Percentiles rank a stretch among this genome's conserved stretches.
phyloP scores from a whole-genome alignment of 2,329 filamentous ascomycete genomes.

The Aspergillus arachidicola region DNA sequence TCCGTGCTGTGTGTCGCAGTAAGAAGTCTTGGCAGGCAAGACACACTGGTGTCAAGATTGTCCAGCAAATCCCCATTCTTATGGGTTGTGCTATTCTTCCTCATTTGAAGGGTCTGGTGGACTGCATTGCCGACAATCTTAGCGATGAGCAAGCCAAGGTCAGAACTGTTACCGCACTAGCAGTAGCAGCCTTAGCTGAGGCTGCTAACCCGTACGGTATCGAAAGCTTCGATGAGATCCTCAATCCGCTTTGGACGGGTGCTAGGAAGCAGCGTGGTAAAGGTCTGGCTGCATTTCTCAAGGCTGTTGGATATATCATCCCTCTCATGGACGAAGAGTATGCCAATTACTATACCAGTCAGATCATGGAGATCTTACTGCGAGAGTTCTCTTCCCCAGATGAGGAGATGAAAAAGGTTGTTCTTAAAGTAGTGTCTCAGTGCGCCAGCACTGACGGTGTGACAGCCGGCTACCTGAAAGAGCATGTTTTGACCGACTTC shows the following conservation, averaged over 20 bases:
- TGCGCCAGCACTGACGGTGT: slow-evolving; percentile 94
- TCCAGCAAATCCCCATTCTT: slow-evolving; percentile 96
- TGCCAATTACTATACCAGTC: slow-evolving; percentile 96
- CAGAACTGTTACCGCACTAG: slow-evolving; percentile 90
- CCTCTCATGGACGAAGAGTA: slow-evolving; percentile 99
- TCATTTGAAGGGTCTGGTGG: slow-evolving; percentile 92
- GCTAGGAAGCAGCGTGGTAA: slow-evolving; percentile 96
- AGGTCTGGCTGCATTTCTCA: slow-evolving; percentile 90
- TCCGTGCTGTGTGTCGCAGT: slow-evolving; percentile 92
- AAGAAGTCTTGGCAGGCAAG: slow-evolving; percentile 99
- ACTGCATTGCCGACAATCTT: slow-evolving; percentile 92
- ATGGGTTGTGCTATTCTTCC: slow-evolving; percentile 98
- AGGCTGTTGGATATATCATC: slow-evolving; percentile 97
- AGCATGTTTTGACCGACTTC: slow-evolving; percentile 92
- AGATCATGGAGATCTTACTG: slow-evolving; percentile 98
- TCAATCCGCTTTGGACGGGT: slow-evolving; percentile 96
- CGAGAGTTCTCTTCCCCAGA: slow-evolving; percentile 96
- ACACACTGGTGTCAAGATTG: slow-evolving; percentile 98
- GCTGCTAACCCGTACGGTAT: slow-evolving; percentile 98
- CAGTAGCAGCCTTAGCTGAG: slow-evolving; percentile 92
- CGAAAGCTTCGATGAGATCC: slow-evolving; percentile 95
- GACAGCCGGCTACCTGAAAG: slow-evolving; percentile 90
- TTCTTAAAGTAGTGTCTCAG: slow-evolving; percentile 94
- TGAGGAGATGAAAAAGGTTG: slow-evolving; percentile 99
- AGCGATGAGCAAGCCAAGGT: slow-evolving; percentile 99